A percentile compares a stretch with the other conserved stretches of the same genome.
Conservation (phyloP, 2,329 filamentous ascomycete genomes). For the Albophoma yamanashiensis region DNA sequence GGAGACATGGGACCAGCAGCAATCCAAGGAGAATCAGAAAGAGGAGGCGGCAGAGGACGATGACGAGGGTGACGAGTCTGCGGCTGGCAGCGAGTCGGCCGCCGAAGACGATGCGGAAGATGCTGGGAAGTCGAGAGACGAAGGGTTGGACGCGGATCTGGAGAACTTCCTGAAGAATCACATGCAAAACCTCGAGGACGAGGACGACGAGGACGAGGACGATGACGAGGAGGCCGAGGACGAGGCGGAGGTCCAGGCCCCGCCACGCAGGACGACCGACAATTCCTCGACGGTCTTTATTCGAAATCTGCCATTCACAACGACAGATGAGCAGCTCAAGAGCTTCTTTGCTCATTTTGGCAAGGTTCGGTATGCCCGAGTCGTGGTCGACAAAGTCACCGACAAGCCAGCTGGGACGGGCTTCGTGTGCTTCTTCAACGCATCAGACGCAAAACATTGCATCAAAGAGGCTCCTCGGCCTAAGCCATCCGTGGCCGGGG, state of each 20-base stretch:
- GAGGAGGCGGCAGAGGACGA: conserved; percentile 26
- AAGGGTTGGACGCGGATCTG: conserved; percentile 32
- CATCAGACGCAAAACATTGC: conserved; percentile 65
- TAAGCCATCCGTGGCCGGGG: conserved; percentile 31
- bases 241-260: conserved; percentile 26
- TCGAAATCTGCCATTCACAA: conserved; percentile 86
- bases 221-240: conserved; percentile 30
- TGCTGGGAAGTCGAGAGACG: conserved; percentile 26
- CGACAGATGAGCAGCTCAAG: conserved; percentile 71
- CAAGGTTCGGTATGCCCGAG: conserved; percentile 76
- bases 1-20: conserved; percentile 64
- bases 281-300: conserved; percentile 79
- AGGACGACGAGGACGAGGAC: conserved; percentile 39
- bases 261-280: conserved; percentile 34
- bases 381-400: conserved; percentile 78
- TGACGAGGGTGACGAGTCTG: conserved; percentile 17
- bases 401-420: conserved; percentile 84
- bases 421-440: conserved; percentile 85
- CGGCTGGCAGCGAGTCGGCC: conserved; percentile 16
- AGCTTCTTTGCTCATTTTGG: conserved; percentile 85
- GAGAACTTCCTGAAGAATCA: conserved; percentile 48
- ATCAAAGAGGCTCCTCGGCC: conserved; percentile 62
- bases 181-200: conserved; percentile 46
- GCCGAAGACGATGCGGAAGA: conserved; percentile 19
- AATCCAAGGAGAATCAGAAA: conserved; percentile 23